These are phyloP conservation scores for Candida cerambycidarum DNA, from an alignment of 805 yeast species.

Conservation along the genomic window DNA sequence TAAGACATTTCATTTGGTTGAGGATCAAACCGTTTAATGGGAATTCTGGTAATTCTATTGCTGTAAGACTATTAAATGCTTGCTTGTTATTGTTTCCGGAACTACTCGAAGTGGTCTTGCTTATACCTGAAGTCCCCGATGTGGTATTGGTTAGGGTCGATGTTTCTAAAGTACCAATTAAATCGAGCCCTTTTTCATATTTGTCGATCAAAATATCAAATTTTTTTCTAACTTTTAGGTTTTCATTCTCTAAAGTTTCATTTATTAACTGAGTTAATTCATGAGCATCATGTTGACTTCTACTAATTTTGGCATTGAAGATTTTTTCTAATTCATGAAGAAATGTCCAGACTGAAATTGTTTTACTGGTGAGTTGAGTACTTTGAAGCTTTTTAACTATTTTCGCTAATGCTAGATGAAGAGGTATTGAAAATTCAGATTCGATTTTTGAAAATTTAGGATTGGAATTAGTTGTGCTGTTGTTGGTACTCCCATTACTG, in stretches of 20 bases:
- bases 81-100: conserved; percentile 1
- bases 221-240: conserved; percentile 40
- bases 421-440: conserved; percentile 39
- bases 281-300: conserved; percentile 91
- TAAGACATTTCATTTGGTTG: conserved; percentile 67
- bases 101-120: not conserved
- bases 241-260: conserved; percentile 75
- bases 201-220: conserved; percentile 20
- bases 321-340: conserved; percentile 69
- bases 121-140: conserved; percentile 8
- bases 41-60: conserved; percentile 52
- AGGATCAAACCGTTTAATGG: conserved; percentile 72
- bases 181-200: conserved; percentile 8
- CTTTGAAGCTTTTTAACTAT: conserved; percentile 60
- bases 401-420: conserved; percentile 58
- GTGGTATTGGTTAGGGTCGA: conserved; percentile 1
- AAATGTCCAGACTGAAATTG: conserved; percentile 76
- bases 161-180: conserved; percentile 4
- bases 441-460: conserved; percentile 22
- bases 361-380: conserved; percentile 51
- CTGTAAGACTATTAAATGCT: conserved; percentile 17
- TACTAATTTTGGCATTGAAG: conserved; percentile 70
- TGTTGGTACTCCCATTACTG: conserved; percentile 2
- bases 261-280: conserved; percentile 80
- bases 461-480: conserved; percentile 6